phyloP scores from a whole-genome alignment of 352 stramenopile species.

The Globisporangium cederbergense region DNA sequence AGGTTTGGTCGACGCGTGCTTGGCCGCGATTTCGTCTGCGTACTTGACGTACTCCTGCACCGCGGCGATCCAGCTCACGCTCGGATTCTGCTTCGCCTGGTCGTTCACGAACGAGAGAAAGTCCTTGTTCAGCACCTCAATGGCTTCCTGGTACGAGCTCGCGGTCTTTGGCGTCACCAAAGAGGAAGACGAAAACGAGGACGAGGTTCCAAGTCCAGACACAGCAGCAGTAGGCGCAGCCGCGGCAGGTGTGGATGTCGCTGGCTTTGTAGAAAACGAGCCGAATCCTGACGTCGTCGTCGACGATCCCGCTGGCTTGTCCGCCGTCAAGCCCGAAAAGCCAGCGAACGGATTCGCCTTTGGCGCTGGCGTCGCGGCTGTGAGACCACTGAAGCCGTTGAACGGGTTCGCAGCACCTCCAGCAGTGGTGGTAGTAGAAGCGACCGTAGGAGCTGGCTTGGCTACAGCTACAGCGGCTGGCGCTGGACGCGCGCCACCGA shows the following conservation, averaged over 20 bases:
- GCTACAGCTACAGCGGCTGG: constrained; percentile 13
- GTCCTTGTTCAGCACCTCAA: constrained; percentile 77
- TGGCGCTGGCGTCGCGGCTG: constrained; percentile 15
- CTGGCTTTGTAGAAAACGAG: constrained; percentile 1
- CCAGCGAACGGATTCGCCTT: constrained; percentile 60
- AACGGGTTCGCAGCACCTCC: constrained; percentile 34
- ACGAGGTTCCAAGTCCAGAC: neutral
- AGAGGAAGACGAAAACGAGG: constrained; percentile 1
- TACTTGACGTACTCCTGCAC: constrained; percentile 79
- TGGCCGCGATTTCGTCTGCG: constrained; percentile 49
- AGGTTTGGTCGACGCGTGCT: constrained; percentile 61
- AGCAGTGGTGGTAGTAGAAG: neutral
- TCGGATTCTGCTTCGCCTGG: constrained; percentile 65
- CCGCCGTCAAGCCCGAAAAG: constrained; percentile 49
- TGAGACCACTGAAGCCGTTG: constrained; percentile 44
- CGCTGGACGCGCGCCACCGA: constrained; percentile 20
- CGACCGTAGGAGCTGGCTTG: constrained; percentile 8
- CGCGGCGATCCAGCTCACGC: constrained; percentile 56
- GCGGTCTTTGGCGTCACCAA: neutral
- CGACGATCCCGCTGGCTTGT: constrained; percentile 12
- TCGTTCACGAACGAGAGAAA: constrained; percentile 72
- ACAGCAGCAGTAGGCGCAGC: neutral
- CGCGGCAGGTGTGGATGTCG: neutral
- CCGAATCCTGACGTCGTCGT: constrained; percentile 10
- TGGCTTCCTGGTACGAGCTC: constrained; percentile 68